phyloP scores from a whole-genome alignment of 2,329 filamentous ascomycete species.

The Setomelanomma holmii region DNA sequence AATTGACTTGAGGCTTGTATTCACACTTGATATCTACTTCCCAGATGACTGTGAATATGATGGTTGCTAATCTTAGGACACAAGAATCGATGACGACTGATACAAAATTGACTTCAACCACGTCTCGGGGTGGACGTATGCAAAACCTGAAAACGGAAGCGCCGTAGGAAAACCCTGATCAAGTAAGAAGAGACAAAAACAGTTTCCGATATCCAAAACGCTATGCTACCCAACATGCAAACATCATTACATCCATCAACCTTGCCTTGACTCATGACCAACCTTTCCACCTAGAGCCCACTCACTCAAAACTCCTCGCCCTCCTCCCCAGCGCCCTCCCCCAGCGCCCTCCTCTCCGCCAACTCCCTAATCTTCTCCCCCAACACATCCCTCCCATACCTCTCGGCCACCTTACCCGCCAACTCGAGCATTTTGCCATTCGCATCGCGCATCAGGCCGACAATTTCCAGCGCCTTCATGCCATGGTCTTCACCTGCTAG shows the following conservation, averaged over 20 bases:
- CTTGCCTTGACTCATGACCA: background rate
- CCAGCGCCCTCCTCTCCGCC: constrained; percentile 73
- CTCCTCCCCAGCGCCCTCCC: constrained; percentile 33
- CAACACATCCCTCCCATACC: constrained; percentile 81
- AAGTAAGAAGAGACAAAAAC: too few species aligned
- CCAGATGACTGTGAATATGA: too few species aligned
- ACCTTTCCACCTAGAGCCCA: too few species aligned
- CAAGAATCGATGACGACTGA: too few species aligned
- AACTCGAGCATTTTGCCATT: constrained; percentile 91
- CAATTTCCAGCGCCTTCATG: constrained; percentile 94
- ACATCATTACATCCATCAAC: background rate
- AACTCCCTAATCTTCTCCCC: constrained; percentile 90
- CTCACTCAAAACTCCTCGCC: constrained; percentile 10
- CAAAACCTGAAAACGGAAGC: too few species aligned
- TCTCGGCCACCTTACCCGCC: constrained; percentile 84
- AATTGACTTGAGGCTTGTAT: constrained; percentile 6
- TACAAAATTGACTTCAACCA: too few species aligned
- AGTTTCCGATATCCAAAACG: background rate
- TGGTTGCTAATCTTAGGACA: too few species aligned
- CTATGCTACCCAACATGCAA: background rate
- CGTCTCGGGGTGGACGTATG: too few species aligned
- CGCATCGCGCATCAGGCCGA: constrained; percentile 81
- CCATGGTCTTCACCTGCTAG: constrained; percentile 90
- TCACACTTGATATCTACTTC: background rate
- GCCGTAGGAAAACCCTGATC: too few species aligned